Conservation (phyloP, 208 protist species). For the Leishmania turanica region DNA sequence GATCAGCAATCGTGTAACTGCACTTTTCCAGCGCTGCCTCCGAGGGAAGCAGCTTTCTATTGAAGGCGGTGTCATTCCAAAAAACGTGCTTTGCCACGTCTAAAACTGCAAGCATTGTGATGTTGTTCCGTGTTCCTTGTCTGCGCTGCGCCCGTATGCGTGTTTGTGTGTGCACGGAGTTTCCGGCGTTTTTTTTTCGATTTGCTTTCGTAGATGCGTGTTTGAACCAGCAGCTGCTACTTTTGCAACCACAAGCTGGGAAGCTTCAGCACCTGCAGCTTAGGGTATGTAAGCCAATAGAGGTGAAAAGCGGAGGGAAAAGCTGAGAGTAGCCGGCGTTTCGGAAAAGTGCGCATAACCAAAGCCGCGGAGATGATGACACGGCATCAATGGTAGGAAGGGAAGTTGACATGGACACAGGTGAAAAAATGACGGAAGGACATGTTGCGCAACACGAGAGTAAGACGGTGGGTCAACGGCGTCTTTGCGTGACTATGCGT, state of each 20-base stretch:
- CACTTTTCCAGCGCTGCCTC: slow-evolving; percentile 66
- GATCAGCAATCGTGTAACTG: slow-evolving; percentile 55
- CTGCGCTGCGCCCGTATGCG: not conserved
- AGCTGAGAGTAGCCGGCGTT: not conserved
- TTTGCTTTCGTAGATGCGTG: not conserved
- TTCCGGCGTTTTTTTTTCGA: not conserved
- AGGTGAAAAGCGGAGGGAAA: not conserved
- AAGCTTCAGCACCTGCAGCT: not conserved
- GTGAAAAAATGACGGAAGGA: not conserved
- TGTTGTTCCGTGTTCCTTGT: not conserved
- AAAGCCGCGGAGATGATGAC: not conserved
- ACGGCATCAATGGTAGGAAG: not conserved
- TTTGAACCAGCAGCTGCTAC: not conserved
- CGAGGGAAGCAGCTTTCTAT: slow-evolving; percentile 60
- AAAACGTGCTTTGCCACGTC: slow-evolving; percentile 80
- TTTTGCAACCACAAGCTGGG: not conserved
- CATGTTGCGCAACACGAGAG: not conserved
- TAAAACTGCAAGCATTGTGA: slow-evolving; percentile 69
- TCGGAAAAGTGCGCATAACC: too few relatives aligned
- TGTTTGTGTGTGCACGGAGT: not conserved
- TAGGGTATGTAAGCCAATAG: not conserved
- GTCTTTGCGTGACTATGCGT: not conserved
- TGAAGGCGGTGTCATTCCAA: slow-evolving; percentile 76
- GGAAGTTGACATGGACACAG: not conserved
- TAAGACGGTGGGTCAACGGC: not conserved